Conservation (phyloP, 1,284 basidiomycete species). For the Cystobasidium slooffiae region DNA sequence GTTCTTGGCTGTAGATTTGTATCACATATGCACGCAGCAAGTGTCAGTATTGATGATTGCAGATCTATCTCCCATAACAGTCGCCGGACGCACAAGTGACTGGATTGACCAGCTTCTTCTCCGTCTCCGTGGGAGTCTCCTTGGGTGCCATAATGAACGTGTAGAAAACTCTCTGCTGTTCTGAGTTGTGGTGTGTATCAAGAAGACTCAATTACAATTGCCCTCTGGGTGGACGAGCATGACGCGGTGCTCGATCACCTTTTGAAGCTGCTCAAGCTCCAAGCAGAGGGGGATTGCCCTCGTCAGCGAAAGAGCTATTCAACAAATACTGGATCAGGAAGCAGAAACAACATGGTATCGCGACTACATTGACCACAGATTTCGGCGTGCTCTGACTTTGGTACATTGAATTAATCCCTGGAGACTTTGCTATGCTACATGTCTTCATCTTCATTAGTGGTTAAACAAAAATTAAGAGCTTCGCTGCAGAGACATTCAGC, state of each 20-base stretch:
- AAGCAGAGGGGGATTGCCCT: background rate
- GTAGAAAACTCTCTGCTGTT: background rate
- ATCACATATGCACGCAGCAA: background rate
- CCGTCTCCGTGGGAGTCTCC: conserved; percentile 1
- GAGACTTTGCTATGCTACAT: no score
- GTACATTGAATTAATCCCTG: no score
- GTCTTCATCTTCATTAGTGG: no score
- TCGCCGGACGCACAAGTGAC: conserved; percentile 4
- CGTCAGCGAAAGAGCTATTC: no score
- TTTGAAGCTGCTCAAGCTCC: background rate
- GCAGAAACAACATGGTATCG: no score
- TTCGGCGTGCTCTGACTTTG: no score
- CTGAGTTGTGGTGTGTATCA: background rate
- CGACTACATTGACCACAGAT: no score
- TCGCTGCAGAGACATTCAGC: no score
- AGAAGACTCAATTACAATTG: conserved; percentile 1
- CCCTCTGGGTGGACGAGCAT: background rate
- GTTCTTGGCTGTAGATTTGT: conserved; percentile 5
- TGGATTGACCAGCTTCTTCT: conserved; percentile 19
- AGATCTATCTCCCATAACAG: background rate
- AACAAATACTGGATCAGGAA: no score
- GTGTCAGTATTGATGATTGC: background rate
- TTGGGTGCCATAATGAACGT: conserved; percentile 6
- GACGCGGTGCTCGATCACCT: conserved; percentile 2
- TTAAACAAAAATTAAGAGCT: no score